phyloP scores from a whole-genome alignment of 495 filamentous ascomycete genomes.

The Parachaetomium inaequale region DNA sequence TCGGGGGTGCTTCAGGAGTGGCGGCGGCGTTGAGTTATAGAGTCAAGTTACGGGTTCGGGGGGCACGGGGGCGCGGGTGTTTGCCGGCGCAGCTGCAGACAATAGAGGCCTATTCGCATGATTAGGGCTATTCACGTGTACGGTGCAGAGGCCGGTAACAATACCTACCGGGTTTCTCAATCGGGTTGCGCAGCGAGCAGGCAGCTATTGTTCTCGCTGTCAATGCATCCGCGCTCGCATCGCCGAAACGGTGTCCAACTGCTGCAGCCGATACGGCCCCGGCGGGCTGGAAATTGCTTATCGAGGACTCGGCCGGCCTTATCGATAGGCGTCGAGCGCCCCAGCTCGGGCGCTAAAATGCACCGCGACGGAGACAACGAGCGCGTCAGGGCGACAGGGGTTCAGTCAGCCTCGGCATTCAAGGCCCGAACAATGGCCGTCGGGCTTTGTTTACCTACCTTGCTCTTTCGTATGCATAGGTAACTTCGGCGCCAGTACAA shows the following conservation, averaged over 20 bases:
- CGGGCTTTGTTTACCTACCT: too few species aligned
- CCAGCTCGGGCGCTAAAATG: slow-evolving; percentile 27
- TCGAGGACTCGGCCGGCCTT: slow-evolving; percentile 28
- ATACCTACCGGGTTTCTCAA: slow-evolving; percentile 7
- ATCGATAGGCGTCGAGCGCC: slow-evolving; percentile 27
- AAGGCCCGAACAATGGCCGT: background rate
- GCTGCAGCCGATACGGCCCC: background rate
- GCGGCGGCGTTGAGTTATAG: background rate
- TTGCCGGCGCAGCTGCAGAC: background rate
- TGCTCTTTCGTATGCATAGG: background rate
- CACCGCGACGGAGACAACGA: slow-evolving; percentile 6
- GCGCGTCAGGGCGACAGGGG: background rate
- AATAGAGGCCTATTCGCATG: background rate
- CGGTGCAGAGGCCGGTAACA: background rate
- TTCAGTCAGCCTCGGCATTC: slow-evolving; percentile 19
- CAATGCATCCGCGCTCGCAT: slow-evolving; percentile 11
- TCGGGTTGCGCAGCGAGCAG: background rate
- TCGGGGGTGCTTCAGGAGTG: background rate
- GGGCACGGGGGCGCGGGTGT: background rate
- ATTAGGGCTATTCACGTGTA: background rate
- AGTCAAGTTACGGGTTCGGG: background rate
- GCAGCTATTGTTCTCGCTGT: background rate
- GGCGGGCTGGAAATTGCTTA: slow-evolving; percentile 35
- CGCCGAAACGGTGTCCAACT: slow-evolving; percentile 22
- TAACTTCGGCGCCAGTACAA: too few species aligned